Base-by-base conservation (phyloP, 345 rosid species). In the Linum usitatissimum region DNA sequence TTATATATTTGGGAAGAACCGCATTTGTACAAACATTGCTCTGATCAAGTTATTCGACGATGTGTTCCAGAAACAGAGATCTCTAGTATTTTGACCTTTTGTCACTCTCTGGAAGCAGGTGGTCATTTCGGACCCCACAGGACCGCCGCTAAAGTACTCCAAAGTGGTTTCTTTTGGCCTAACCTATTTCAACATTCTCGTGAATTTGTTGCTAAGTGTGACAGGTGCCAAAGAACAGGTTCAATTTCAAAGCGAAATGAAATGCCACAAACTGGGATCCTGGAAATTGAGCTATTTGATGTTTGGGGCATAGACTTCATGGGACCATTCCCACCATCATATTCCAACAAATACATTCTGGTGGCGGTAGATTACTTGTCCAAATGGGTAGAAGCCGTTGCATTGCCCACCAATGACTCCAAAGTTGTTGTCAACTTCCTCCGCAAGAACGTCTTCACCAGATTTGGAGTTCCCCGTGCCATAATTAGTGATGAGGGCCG, bases 171-270 rank as follows among this genome's bases (percentile, higher is more conserved):
- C 13, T 71, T 5, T 40, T 66, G 59, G 63, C 67, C 13, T 5
- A 55, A 39, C 6, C 2, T 54, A 4, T 71, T 66, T 39, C 60
- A 57, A n/a, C 59, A 71, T 66, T 20, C 54, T 2, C 21, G 55
- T 28, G 1, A 1, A 0, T 66, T 60, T 61, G 39, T 60, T 12
- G 9, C 13, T 4, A 7, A 9, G 0, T 61, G 18, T 49, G 55
- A 56, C 7, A 53, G 40, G 18, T 71, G 63, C 12, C 67, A 62
- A 67, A 1, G 64, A 2, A 8, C 10, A 3, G 45, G 67, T 0
- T 66, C 62, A 5, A 66, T 71, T 9, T 66, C 63, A 1, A 31
- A 15, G 23, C 45, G 12, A 23, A 5, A 66, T 62, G 39, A 71
- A 17, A 71, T 71, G 49, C 64, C 68, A 5, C 45, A 53, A 71